Percentiles rank a stretch among this genome's conserved stretches.
Evolutionary conservation across 106 monocot genomes (phyloP).

Genomic region (Cymbidium sinense): DNA sequence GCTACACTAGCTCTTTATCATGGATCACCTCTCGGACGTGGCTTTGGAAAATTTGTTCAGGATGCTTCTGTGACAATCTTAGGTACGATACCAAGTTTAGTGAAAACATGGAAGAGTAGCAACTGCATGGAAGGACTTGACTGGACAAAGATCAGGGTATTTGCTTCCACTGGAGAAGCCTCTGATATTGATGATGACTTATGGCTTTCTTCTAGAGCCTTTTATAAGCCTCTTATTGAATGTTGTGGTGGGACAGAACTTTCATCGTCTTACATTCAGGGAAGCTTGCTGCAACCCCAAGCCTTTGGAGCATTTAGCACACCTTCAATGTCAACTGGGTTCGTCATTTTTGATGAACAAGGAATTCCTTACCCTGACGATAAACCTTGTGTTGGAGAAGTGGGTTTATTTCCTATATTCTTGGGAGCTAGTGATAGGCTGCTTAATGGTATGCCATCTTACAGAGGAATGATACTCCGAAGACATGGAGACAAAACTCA

Average conservation of each 20-base stretch:
- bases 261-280: constrained; percentile 67
- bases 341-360: constrained; percentile 69
- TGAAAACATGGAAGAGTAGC: too few relatives aligned
- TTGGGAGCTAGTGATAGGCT: constrained; percentile 66
- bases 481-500: too few relatives aligned
- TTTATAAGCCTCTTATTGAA: constrained; percentile 73
- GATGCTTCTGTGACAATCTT: too few relatives aligned
- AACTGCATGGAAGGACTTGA: too few relatives aligned
- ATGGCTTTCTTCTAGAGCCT: too few relatives aligned
- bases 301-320: constrained; percentile 85
- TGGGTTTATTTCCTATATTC: too few relatives aligned
- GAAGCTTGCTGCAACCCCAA: constrained; percentile 71
- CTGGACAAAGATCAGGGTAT: constrained; percentile 74
- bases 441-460: constrained; percentile 87
- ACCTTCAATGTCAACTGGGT: too few relatives aligned
- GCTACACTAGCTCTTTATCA: constrained; percentile 76
- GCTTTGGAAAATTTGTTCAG: too few relatives aligned
- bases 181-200: too few relatives aligned
- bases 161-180: constrained; percentile 70
- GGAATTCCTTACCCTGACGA: constrained; percentile 68
- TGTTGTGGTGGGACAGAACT: constrained; percentile 94
- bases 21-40: too few relatives aligned
- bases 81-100: too few relatives aligned
- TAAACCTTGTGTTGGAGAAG: constrained; percentile 86
- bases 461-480: constrained; percentile 68